Evolutionary conservation across 2,329 filamentous ascomycete species (phyloP).

Genomic region (Cladobotryum protrusum): DNA sequence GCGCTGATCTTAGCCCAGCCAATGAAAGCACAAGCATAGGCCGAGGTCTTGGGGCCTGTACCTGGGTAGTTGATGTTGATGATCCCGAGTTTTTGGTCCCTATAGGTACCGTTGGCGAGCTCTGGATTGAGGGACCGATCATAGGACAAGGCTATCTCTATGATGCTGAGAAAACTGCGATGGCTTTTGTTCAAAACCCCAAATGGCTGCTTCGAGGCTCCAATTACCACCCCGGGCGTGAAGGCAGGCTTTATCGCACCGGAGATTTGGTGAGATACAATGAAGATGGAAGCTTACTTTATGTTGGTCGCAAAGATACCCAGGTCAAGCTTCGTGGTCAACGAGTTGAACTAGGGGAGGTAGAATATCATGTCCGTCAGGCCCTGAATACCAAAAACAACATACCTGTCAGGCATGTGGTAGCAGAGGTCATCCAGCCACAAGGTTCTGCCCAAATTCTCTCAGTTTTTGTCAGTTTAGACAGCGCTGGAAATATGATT

Average conservation of each 20-base stretch:
- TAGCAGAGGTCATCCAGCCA: too few relatives aligned
- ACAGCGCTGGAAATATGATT: too few relatives aligned
- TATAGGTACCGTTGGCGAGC: constrained; percentile 36
- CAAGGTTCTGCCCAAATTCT: too few relatives aligned
- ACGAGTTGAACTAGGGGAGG: not conserved
- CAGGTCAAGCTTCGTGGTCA: constrained; percentile 13
- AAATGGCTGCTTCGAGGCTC: constrained; percentile 36
- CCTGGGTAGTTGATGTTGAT: constrained; percentile 35
- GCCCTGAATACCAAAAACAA: too few relatives aligned
- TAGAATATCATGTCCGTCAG: too few relatives aligned
- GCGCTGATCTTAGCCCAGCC: not conserved
- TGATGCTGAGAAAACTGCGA: constrained; percentile 43
- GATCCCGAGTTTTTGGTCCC: constrained; percentile 32
- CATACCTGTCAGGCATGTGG: too few relatives aligned
- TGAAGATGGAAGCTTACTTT: constrained; percentile 14
- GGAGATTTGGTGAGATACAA: constrained; percentile 25
- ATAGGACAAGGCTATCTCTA: constrained; percentile 51
- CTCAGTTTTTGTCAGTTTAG: too few relatives aligned
- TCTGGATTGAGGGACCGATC: constrained; percentile 42
- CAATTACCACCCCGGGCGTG: constrained; percentile 5
- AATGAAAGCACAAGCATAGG: not conserved
- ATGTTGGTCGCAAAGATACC: constrained; percentile 18
- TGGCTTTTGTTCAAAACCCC: constrained; percentile 44
- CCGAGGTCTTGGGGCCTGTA: constrained; percentile 2
- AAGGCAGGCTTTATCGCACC: constrained; percentile 14